A percentile compares a stretch with the other conserved stretches of the same genome.
Conservation (phyloP, 2,329 filamentous ascomycete species). For the Aspergillus amoenus region DNA sequence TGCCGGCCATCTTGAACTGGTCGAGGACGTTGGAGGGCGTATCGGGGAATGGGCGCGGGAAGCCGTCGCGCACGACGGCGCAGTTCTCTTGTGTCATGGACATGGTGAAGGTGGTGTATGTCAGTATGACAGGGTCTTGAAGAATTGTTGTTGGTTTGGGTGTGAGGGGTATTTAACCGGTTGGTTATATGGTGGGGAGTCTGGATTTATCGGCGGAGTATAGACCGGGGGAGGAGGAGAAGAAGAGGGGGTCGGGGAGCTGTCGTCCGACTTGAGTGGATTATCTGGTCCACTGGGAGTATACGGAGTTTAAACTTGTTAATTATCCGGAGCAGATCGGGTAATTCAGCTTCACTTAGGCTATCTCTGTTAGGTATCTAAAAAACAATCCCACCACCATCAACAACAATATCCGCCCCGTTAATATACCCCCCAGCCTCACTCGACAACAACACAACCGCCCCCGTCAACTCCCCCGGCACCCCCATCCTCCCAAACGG, state of each 20-base stretch:
- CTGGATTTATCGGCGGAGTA: no score
- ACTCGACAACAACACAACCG: slow-evolving; percentile 61
- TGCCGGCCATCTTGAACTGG: slow-evolving; percentile 46
- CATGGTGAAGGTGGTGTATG: slow-evolving; percentile 28
- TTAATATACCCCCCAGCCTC: slow-evolving; percentile 66
- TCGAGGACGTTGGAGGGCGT: slow-evolving; percentile 47
- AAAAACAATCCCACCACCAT: slow-evolving; percentile 44
- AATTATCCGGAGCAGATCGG: background rate
- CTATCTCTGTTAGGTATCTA: background rate
- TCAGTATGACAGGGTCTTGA: background rate
- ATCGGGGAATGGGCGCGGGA: slow-evolving; percentile 40
- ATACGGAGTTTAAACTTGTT: background rate
- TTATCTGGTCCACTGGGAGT: background rate
- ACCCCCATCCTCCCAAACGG: slow-evolving; percentile 65
- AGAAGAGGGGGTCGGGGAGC: no score
- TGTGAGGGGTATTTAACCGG: background rate
- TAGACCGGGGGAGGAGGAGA: no score
- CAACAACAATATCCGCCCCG: slow-evolving; percentile 64
- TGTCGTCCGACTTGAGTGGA: no score
- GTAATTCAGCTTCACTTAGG: background rate
- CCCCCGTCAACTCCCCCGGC: slow-evolving; percentile 62
- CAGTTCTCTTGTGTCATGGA: slow-evolving; percentile 40
- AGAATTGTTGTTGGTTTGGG: background rate
- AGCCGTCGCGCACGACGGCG: slow-evolving; percentile 30
- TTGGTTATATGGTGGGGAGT: no score